Percentiles rank a stretch among this genome's conserved stretches.
Conservation (phyloP, 176 grass and related monocot genomes). For the Neostapfia colusana region DNA sequence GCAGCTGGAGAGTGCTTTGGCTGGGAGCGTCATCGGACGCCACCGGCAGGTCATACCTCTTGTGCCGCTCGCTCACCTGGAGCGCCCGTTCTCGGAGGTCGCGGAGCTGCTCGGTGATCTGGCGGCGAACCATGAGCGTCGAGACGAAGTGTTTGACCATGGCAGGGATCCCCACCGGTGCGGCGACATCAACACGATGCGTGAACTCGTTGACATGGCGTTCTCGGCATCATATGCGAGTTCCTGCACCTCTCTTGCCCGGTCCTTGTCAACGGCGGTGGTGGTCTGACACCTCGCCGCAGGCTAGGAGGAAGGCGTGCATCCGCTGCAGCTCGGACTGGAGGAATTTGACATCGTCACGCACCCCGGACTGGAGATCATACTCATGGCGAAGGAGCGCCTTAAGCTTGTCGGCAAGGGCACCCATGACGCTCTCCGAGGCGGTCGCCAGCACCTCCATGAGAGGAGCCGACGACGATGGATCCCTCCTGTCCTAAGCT, state of each 20-base stretch:
- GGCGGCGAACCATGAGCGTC: constrained; percentile 3
- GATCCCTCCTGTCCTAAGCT: background rate
- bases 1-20: background rate
- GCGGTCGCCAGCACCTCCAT: background rate
- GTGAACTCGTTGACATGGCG: background rate
- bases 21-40: background rate
- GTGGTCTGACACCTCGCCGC: background rate
- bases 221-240: background rate
- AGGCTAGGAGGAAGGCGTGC: background rate
- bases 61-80: background rate
- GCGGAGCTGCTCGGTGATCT: background rate
- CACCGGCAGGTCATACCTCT: background rate
- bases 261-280: background rate
- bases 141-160: background rate
- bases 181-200: background rate
- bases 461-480: background rate
- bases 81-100: background rate
- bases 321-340: background rate
- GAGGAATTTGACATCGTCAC: background rate
- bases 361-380: constrained; percentile 4
- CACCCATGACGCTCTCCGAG: background rate
- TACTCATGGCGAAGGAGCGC: background rate
- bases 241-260: background rate
- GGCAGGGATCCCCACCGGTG: background rate
- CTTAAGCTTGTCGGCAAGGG: background rate